Base-by-base conservation (phyloP, 768 basidiomycete species). In the Stropharia rugosoannulata region DNA sequence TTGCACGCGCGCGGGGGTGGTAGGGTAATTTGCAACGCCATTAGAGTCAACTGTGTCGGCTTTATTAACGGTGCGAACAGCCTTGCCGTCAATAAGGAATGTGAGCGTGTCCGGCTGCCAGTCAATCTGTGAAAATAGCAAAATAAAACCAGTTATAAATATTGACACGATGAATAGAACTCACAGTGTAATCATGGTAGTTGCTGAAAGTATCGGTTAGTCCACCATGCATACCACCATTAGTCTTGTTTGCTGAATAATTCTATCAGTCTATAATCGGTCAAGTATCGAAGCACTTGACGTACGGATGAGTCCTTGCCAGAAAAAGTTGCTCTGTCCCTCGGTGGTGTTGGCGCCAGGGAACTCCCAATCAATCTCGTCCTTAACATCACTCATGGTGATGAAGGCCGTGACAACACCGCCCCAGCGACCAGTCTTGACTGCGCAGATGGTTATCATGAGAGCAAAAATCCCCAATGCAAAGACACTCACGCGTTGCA, bases 321-420 rank as follows among this genome's bases (percentile, higher is more conserved):
- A 92, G 73, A 90, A 92, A 62, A 75, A 87, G 66, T 94, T 94
- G 38, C 83, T 86, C 71, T 95, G 93, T 8, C 77, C 92, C 52
- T 84, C 65, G 1, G 80, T 81, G 2, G 83, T 86, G 16, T 70
- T 64, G 44, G 73, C 74, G 5, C 89, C 89, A 52, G 89, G 87
- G 63, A 86, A 93, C 66, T 92, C 90, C 90, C 91, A 92, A 60
- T 93, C 90, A 49, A 93, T 89, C 66, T 93, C 91, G 64, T 91
- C 89, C 67, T 89, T 91, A 62, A 92, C 78, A 60, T 87, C 82
- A 62, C 82, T 84, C 92, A 93, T 93, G 5, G 86, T 88, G 64
- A 92, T 90, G 71, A 89, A 89, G 8, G 93, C 92, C 0, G 87
- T 86, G 51, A 95, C 87, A 6, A 95, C 85, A 35, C 92, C 92